These are phyloP conservation scores for Batkoa obscura DNA, from an alignment of 371 early-diverging fungal species.

Conservation along the genomic window DNA sequence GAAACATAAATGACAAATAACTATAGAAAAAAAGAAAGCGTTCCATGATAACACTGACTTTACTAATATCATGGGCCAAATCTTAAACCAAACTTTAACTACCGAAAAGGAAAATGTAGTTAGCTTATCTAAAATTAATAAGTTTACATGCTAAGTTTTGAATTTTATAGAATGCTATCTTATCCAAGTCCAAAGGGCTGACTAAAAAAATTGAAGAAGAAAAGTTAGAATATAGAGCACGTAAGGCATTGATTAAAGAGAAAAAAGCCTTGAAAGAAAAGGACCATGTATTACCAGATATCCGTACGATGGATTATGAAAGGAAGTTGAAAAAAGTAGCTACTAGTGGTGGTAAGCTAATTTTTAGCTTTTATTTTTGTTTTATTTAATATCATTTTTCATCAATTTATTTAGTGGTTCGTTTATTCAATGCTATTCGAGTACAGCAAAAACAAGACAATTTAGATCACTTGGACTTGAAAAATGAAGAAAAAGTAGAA, in stretches of 20 bases:
- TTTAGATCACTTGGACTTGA: background rate
- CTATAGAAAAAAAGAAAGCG: no score
- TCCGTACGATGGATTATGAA: constrained; percentile 49
- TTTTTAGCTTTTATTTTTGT: background rate
- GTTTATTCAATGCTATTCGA: background rate
- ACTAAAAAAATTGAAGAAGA: constrained; percentile 54
- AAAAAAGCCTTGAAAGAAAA: constrained; percentile 32
- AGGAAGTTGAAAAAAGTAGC: constrained; percentile 62
- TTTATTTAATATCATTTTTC: background rate
- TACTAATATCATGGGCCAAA: no score
- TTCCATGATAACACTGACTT: no score
- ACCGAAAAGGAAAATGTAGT: no score
- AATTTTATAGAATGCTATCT: constrained; percentile 26
- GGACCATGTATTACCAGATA: constrained; percentile 44
- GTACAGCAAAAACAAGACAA: background rate
- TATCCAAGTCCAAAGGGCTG: constrained; percentile 47
- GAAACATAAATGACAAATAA: no score
- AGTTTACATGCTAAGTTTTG: no score
- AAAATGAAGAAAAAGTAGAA: background rate
- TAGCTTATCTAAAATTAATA: no score
- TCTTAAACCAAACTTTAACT: no score
- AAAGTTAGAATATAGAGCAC: constrained; percentile 55
- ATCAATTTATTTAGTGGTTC: background rate
- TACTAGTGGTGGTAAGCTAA: constrained; percentile 53
- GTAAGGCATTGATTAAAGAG: constrained; percentile 38